Evolutionary conservation across 306 rosid genomes (phyloP).

Genomic region (Sindora glabra): DNA sequence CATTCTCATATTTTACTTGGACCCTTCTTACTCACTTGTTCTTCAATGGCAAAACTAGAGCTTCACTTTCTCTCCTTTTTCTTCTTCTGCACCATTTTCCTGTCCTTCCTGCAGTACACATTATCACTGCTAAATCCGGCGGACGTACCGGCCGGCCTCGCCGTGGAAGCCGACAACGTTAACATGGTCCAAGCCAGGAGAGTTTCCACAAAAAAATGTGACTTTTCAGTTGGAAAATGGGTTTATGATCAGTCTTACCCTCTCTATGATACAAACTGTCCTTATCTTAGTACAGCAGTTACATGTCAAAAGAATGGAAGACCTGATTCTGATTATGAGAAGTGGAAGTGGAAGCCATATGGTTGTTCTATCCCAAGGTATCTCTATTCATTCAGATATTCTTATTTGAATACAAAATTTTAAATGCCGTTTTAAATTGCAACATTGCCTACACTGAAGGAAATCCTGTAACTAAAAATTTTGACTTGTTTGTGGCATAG

Average conservation of each 20-base stretch:
- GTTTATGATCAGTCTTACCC: constrained; percentile 78
- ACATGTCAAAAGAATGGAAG: constrained; percentile 87
- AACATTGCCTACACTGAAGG: neutral
- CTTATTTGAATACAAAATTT: too few species aligned
- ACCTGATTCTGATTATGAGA: constrained; percentile 92
- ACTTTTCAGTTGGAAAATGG: constrained; percentile 80
- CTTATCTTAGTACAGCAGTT: constrained; percentile 81
- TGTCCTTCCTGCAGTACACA: constrained; percentile 31
- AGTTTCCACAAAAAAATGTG: constrained; percentile 45
- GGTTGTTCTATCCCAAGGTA: constrained; percentile 82
- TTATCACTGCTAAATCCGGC: constrained; percentile 36
- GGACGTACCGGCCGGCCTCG: constrained; percentile 41
- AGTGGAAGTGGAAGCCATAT: constrained; percentile 89
- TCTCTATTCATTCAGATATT: too few species aligned
- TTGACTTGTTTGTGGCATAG: constrained; percentile 30
- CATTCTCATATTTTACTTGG: constrained; percentile 11
- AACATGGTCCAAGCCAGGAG: constrained; percentile 51
- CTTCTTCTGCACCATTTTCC: constrained; percentile 29
- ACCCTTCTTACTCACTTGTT: constrained; percentile 18
- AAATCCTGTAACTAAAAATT: constrained; percentile 3
- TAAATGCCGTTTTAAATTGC: too few species aligned
- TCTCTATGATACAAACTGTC: constrained; percentile 69
- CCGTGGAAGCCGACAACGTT: constrained; percentile 44
- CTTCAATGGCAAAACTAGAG: constrained; percentile 50
- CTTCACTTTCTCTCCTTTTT: constrained; percentile 17